These are phyloP conservation scores for Glonium stellatum DNA, from an alignment of 495 filamentous ascomycete genomes.

Conservation along the genomic window DNA sequence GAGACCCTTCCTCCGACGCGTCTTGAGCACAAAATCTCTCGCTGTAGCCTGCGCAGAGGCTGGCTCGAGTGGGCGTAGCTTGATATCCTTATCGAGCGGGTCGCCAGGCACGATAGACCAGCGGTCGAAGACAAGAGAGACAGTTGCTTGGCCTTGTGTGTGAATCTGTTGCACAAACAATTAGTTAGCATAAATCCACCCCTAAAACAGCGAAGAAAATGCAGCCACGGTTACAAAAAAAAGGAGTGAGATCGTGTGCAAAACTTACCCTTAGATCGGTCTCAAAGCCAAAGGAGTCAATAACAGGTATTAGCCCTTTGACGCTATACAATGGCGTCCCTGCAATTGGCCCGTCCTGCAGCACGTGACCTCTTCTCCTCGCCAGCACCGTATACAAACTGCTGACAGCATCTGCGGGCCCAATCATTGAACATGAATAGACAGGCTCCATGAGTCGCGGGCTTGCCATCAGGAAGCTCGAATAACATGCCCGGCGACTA, in stretches of 20 bases:
- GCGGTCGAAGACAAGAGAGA: slow-evolving; percentile 89
- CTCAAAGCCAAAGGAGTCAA: slow-evolving; percentile 96
- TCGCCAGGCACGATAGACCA: slow-evolving; percentile 96
- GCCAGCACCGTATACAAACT: slow-evolving; percentile 88
- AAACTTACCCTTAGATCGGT: slow-evolving; percentile 66
- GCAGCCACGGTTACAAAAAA: not conserved
- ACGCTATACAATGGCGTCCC: slow-evolving; percentile 91
- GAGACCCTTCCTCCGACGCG: slow-evolving; percentile 82
- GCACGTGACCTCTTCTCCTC: slow-evolving; percentile 81
- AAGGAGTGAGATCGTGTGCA: not conserved
- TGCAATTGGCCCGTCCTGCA: slow-evolving; percentile 86
- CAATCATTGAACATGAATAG: slow-evolving; percentile 85
- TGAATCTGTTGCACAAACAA: slow-evolving; percentile 51
- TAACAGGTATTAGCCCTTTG: slow-evolving; percentile 83
- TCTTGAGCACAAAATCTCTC: slow-evolving; percentile 94
- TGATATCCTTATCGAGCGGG: slow-evolving; percentile 79
- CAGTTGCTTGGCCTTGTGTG: slow-evolving; percentile 84
- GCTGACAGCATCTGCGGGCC: slow-evolving; percentile 81
- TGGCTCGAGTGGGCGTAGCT: slow-evolving; percentile 76
- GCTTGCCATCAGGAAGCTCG: slow-evolving; percentile 92
- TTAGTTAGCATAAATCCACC: not conserved
- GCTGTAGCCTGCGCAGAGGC: slow-evolving; percentile 81
- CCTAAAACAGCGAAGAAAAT: not conserved
- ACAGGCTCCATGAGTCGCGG: slow-evolving; percentile 94
- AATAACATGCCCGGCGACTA: slow-evolving; percentile 82